These are phyloP conservation scores for Gymnopilus dilepis DNA, from an alignment of 768 basidiomycete species.

Conservation along the genomic window DNA sequence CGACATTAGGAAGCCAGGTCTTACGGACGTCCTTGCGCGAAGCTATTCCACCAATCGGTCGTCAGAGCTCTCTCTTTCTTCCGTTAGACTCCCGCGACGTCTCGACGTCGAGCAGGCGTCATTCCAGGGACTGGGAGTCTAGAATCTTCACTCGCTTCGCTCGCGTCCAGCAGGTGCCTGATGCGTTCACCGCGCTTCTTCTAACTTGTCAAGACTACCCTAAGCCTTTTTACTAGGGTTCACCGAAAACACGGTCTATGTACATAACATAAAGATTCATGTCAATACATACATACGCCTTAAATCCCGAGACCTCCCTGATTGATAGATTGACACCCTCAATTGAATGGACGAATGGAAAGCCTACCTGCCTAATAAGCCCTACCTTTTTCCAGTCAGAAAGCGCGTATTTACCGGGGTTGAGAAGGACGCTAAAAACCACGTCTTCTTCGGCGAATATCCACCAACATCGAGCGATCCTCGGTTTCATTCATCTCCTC, in stretches of 20 bases:
- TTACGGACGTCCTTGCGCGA: not conserved
- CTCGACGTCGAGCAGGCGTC: not conserved
- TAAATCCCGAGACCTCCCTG: conserved; percentile 10
- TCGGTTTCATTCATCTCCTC: not conserved
- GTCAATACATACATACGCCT: conserved; percentile 8
- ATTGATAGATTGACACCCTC: conserved; percentile 23
- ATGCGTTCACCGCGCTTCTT: not conserved
- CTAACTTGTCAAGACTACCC: not conserved
- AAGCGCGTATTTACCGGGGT: conserved; percentile 10
- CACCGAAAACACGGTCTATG: not conserved
- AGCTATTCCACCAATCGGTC: conserved; percentile 5
- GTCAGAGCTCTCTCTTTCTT: not conserved
- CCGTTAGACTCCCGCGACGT: not conserved
- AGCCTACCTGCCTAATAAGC: conserved; percentile 5
- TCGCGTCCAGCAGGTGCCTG: conserved; percentile 2
- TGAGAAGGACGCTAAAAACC: not conserved
- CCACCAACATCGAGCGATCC: not conserved
- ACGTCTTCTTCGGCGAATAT: conserved; percentile 4
- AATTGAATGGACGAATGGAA: conserved; percentile 18
- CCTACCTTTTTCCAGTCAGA: conserved; percentile 1
- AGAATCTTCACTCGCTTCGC: not conserved
- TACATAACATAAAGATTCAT: conserved; percentile 18
- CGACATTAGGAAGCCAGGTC: not conserved
- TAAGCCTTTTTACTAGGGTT: not conserved
- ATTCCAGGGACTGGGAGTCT: conserved; percentile 2